phyloP scores from a whole-genome alignment of 202 grass and related monocot genomes.

The Zizania palustris region DNA sequence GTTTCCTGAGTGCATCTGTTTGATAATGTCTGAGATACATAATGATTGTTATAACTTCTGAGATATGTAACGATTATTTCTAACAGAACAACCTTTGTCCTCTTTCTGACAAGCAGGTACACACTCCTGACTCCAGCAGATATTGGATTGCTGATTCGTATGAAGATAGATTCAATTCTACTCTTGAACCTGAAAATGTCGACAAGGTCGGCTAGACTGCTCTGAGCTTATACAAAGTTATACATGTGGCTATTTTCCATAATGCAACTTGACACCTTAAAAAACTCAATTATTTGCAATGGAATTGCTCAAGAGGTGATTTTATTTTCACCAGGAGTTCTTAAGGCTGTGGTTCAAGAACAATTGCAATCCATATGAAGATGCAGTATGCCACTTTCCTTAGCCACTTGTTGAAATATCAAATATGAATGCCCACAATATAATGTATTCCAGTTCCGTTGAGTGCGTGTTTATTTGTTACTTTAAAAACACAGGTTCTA shows the following conservation, averaged over 20 bases:
- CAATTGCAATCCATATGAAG: conserved; percentile 98
- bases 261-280: neutral
- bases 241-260: neutral
- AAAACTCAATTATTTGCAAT: conserved; percentile 9
- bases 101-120: conserved; percentile 60
- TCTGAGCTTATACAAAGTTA: neutral
- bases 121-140: conserved; percentile 95
- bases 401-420: neutral
- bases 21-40: neutral
- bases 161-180: conserved; percentile 68
- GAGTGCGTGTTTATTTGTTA: neutral
- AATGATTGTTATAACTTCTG: neutral
- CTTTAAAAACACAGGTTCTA: conserved; percentile 63
- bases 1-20: neutral
- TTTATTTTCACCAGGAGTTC: conserved; percentile 71
- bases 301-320: conserved; percentile 16
- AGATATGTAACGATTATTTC: neutral
- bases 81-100: conserved; percentile 15
- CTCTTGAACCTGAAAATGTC: conserved; percentile 94
- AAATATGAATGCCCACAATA: neutral
- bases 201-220: conserved; percentile 68
- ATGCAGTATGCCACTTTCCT: conserved; percentile 50
- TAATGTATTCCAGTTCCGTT: too few relatives aligned
- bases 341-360: conserved; percentile 93
- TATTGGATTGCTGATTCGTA: conserved; percentile 98